Conservation (phyloP, 2,329 filamentous ascomycete species). For the Pseudopyricularia cyperi region DNA sequence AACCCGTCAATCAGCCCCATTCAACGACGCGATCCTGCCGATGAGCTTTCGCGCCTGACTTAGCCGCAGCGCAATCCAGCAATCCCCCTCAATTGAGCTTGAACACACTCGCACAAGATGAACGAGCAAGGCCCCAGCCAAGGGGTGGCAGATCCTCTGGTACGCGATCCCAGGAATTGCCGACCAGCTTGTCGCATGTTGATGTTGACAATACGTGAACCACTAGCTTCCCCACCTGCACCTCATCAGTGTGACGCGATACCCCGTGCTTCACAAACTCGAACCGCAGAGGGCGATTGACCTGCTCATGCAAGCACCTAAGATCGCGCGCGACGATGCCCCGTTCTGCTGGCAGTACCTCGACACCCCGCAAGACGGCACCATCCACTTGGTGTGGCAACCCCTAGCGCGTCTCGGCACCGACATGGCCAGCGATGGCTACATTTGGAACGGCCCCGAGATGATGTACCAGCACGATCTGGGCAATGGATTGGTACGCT, state of each 20-base stretch:
- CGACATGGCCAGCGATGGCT: constrained; percentile 81
- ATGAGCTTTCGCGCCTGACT: neutral
- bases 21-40: neutral
- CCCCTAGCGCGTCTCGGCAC: constrained; percentile 56
- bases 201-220: neutral
- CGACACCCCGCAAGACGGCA: constrained; percentile 67
- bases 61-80: neutral
- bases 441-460: constrained; percentile 79
- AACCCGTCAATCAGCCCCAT: neutral
- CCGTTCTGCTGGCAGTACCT: constrained; percentile 93
- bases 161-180: neutral
- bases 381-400: constrained; percentile 80
- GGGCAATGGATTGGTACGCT: constrained; percentile 43
- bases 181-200: neutral
- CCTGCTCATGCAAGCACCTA: constrained; percentile 72
- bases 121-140: constrained; percentile 2
- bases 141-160: constrained; percentile 1
- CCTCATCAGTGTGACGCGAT: constrained; percentile 72
- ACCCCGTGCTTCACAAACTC: constrained; percentile 59
- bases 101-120: neutral
- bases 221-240: constrained; percentile 75
- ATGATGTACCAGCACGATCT: constrained; percentile 62
- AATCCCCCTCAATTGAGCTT: neutral
- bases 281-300: constrained; percentile 67
- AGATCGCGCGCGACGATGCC: constrained; percentile 71